Conservation (phyloP, 441 rosid genomes). For the Corymbia citriodora region DNA sequence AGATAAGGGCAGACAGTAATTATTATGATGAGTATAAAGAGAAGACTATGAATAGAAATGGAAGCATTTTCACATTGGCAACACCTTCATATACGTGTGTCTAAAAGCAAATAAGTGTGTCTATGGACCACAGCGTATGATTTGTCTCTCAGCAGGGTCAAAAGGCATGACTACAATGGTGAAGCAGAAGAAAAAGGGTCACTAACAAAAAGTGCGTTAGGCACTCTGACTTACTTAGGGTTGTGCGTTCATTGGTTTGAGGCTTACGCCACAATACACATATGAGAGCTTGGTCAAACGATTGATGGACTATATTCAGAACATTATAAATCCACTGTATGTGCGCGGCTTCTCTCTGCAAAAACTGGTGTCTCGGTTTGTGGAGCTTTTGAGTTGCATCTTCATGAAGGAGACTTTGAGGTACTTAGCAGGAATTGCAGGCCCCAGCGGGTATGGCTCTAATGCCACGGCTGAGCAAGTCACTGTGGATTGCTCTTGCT, state of each 20-base stretch:
- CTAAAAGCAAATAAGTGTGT: neutral
- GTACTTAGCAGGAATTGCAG: constrained; percentile 83
- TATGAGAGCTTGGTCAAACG: neutral
- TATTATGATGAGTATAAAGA: neutral
- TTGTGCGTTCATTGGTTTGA: neutral
- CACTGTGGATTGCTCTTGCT: constrained; percentile 23
- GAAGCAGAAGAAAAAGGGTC: neutral
- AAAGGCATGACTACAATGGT: neutral
- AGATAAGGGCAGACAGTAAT: neutral
- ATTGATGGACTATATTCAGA: constrained; percentile 8
- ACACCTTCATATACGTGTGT: neutral
- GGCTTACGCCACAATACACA: neutral
- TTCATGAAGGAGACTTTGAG: constrained; percentile 67
- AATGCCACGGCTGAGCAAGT: constrained; percentile 87
- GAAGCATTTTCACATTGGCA: neutral
- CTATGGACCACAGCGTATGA: neutral
- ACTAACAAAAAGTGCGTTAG: neutral
- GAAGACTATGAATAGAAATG: neutral
- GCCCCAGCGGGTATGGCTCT: constrained; percentile 94
- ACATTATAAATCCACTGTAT: constrained; percentile 10
- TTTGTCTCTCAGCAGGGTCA: neutral
- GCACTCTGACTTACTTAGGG: constrained; percentile 6
- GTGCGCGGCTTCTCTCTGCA: constrained; percentile 6
- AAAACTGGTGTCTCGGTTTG: constrained; percentile 16
- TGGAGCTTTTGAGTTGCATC: constrained; percentile 9